These are phyloP conservation scores for Hymenotorrendiella dingleyae DNA, from an alignment of 2,329 filamentous ascomycete species.

Conservation along the genomic window DNA sequence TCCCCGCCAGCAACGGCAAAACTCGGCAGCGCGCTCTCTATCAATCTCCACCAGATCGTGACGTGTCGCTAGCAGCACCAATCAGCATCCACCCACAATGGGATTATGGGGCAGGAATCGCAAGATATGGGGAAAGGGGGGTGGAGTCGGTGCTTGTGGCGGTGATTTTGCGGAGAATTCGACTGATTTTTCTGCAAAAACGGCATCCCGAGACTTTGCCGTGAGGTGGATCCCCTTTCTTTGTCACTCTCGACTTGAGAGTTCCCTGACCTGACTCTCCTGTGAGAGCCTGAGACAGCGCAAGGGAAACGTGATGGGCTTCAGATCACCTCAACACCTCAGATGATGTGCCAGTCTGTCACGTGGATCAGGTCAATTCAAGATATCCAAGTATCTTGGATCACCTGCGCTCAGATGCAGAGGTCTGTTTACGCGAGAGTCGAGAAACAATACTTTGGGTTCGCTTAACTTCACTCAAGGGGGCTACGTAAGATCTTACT, in stretches of 20 bases:
- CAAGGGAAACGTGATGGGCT: not conserved
- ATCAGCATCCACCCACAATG: not conserved
- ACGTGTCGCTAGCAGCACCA: not conserved
- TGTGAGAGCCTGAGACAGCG: not conserved
- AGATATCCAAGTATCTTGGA: too few species aligned
- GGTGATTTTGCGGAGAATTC: conserved; percentile 1
- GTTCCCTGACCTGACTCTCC: not conserved
- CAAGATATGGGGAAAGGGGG: not conserved
- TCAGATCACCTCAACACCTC: too few species aligned
- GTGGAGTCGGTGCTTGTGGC: too few species aligned
- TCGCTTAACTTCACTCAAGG: too few species aligned
- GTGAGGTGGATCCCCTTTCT: not conserved
- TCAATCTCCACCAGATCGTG: not conserved
- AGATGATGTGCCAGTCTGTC: too few species aligned
- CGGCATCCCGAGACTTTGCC: too few species aligned
- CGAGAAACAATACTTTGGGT: too few species aligned
- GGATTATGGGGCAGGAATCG: not conserved
- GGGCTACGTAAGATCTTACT: too few species aligned
- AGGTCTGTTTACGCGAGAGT: too few species aligned
- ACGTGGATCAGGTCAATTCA: too few species aligned
- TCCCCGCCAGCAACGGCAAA: not conserved
- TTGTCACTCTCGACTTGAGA: not conserved
- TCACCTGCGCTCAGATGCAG: too few species aligned
- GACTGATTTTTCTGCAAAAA: not conserved
- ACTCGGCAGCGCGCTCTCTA: not conserved